Evolutionary conservation across 1,284 basidiomycete species (phyloP).

Genomic region (Naganishia albida): DNA sequence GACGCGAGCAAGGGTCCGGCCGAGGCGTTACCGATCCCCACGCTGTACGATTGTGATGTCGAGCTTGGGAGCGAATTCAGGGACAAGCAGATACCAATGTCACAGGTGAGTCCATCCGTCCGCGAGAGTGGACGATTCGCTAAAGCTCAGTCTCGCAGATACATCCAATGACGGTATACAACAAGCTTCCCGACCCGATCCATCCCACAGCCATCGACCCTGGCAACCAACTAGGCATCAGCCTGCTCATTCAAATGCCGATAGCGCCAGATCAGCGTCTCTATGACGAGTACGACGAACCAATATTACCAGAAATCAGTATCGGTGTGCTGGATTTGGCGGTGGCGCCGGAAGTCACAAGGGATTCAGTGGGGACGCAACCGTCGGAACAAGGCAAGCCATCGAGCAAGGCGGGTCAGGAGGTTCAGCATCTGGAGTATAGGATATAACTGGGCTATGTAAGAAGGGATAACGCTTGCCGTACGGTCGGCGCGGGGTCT

Average conservation of each 20-base stretch:
- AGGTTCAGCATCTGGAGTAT: slow-evolving; percentile 13
- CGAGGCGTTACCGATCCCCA: slow-evolving; percentile 4
- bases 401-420: background rate
- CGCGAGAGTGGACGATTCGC: too few relatives aligned
- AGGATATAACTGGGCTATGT: background rate
- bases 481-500: too few relatives aligned
- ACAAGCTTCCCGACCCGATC: background rate
- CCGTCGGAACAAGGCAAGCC: background rate
- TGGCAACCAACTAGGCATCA: slow-evolving; percentile 14
- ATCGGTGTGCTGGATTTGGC: slow-evolving; percentile 6
- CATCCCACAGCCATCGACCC: background rate
- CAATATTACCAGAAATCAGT: slow-evolving; percentile 17
- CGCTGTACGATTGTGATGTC: slow-evolving; percentile 16
- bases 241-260: slow-evolving; percentile 19
- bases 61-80: slow-evolving; percentile 1
- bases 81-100: background rate
- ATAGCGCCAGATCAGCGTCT: background rate
- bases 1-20: background rate
- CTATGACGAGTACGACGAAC: background rate
- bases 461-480: too few relatives aligned
- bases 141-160: background rate
- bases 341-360: background rate
- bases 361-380: background rate
- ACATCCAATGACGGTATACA: slow-evolving; percentile 22
- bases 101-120: background rate